Base-by-base conservation (phyloP, 2,329 filamentous ascomycete species). In the Drechslerella dactyloides region DNA sequence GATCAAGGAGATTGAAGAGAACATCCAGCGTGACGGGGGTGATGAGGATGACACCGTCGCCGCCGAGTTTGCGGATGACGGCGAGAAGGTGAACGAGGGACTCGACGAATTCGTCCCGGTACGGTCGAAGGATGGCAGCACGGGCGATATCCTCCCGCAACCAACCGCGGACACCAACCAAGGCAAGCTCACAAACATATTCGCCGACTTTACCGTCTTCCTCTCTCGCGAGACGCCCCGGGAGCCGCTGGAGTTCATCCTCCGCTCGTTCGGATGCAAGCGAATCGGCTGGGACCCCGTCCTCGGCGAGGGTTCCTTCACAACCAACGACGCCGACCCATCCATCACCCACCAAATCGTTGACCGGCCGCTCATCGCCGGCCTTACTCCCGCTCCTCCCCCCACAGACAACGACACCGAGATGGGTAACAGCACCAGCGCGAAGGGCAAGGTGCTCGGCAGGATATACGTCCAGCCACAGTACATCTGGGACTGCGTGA, bases 401-500 rank as follows among this genome's bases (percentile, higher is more conserved):
- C 6, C 79, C 68, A 82, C 84, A 61, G 81, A 83, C 50, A 82
- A 76, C 27, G 76, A 61, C 74, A 78, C 73, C 74, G 77, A 53
- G 54, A 77, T 80, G 37, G 82, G 80, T 73, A 80, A 84, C 72
- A 82, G 81, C 13, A 17, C 50, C 10, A 35, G 35, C 2, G 56
- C 77, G 81, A 51, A 37, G 10, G 87, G 87, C 74, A 87, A 92
- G 73, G 89, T 97, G 73, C 92, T 93, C n/a, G 93, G 93, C 37
- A 86, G 94, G 75, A 91, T 87, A 74, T 99, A 99, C 76, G 82
- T 99, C 63, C 94, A 99, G 82, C 94, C 94, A 19, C 94, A 99
- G 79, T 99, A 96, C 93, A 87, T 99, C 2, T 99, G 94, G 94
- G 94, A 99, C 78, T 93, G 90, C 77, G 83, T 96, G 79, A 99